Conservation (phyloP, 2,329 filamentous ascomycete species). For the Nothophoma quercina region DNA sequence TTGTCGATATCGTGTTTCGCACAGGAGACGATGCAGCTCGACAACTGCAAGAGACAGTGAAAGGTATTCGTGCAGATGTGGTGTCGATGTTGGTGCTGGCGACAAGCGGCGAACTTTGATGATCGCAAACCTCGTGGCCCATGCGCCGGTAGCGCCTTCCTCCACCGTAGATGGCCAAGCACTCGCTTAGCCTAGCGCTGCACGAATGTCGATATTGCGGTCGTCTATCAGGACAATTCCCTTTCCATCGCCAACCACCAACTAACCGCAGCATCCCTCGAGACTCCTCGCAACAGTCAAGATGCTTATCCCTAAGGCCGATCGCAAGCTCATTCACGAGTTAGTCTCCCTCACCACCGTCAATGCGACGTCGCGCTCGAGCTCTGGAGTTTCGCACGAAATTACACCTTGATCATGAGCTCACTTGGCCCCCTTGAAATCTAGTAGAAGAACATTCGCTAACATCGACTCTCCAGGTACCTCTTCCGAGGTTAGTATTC, state of each 20-base stretch:
- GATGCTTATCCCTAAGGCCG: constrained; percentile 98
- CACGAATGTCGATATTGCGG: constrained; percentile 28
- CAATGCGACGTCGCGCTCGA: constrained; percentile 32
- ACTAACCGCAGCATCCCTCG: constrained; percentile 32
- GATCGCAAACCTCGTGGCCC: constrained; percentile 8
- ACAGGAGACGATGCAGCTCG: too few relatives aligned
- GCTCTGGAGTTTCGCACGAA: constrained; percentile 38
- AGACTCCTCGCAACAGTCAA: constrained; percentile 50
- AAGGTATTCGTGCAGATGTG: neutral
- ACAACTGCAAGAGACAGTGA: too few relatives aligned
- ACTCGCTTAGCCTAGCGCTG: constrained; percentile 20
- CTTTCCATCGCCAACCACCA: constrained; percentile 19
- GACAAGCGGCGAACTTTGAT: constrained; percentile 13
- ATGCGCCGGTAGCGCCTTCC: constrained; percentile 15
- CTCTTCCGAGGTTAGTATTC: constrained; percentile 54
- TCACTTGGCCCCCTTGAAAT: constrained; percentile 8
- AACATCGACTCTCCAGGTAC: constrained; percentile 41
- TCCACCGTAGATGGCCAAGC: constrained; percentile 10
- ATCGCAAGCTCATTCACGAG: constrained; percentile 99
- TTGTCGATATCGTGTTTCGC: too few relatives aligned
- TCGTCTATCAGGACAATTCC: constrained; percentile 15
- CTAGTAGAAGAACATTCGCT: constrained; percentile 29
- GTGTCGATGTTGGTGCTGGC: constrained; percentile 4
- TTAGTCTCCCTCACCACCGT: constrained; percentile 69
- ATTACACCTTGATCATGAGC: constrained; percentile 42